Conservation (phyloP, 2,329 filamentous ascomycete species). For the Nannizzia gypsea region DNA sequence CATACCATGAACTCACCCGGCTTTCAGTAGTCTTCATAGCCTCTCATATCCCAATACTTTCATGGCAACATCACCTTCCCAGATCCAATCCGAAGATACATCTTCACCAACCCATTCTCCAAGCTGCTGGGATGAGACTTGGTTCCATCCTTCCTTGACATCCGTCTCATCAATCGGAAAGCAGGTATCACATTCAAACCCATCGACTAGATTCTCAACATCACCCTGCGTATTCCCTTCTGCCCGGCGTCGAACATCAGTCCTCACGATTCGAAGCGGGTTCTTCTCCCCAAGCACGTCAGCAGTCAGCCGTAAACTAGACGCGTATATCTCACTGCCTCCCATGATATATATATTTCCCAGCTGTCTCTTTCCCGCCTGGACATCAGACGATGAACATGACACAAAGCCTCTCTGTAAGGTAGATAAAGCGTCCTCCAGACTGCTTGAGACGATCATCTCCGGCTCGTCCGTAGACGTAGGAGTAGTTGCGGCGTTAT, state of each 20-base stretch:
- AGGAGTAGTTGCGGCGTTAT: neutral
- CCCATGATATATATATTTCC: slow-evolving; percentile 75
- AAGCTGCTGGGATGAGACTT: slow-evolving; percentile 25
- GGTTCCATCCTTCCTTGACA: slow-evolving; percentile 22
- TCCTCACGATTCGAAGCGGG: slow-evolving; percentile 30
- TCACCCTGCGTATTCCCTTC: slow-evolving; percentile 9
- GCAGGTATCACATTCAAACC: slow-evolving; percentile 39
- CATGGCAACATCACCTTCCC: slow-evolving; percentile 39
- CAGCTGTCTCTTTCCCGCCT: slow-evolving; percentile 23
- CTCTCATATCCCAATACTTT: slow-evolving; percentile 38
- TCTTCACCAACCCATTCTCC: slow-evolving; percentile 34
- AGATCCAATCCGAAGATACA: slow-evolving; percentile 33
- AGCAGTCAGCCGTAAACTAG: slow-evolving; percentile 43
- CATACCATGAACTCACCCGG: neutral
- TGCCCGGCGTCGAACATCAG: slow-evolving; percentile 24
- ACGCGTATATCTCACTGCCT: slow-evolving; percentile 71
- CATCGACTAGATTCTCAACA: slow-evolving; percentile 13
- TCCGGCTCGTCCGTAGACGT: slow-evolving; percentile 18
- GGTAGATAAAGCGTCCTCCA: slow-evolving; percentile 45
- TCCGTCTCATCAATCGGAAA: slow-evolving; percentile 33
- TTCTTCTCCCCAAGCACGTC: slow-evolving; percentile 15
- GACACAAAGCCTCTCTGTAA: slow-evolving; percentile 21
- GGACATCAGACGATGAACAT: neutral
- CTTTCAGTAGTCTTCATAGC: slow-evolving; percentile 4
- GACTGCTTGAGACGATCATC: slow-evolving; percentile 44